Percentiles rank a stretch among this genome's conserved stretches.
These are phyloP conservation scores for Diddensiella transvaalensis DNA, from an alignment of 805 yeast genomes.

Conservation along the genomic window DNA sequence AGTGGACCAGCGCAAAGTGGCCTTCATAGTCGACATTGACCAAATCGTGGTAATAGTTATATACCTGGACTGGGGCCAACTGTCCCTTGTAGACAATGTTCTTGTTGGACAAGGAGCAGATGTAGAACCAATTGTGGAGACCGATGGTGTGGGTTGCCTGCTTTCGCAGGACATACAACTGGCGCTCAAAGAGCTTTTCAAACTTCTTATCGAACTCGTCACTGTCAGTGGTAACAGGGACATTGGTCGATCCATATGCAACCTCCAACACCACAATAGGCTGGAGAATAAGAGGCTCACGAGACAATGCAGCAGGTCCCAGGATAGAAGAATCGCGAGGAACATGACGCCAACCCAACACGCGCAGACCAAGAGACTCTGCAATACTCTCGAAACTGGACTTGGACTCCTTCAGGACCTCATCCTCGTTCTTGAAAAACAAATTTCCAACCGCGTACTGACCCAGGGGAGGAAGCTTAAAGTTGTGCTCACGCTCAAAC, in stretches of 20 bases:
- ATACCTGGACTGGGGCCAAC: constrained; percentile 93
- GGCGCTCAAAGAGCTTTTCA: constrained; percentile 71
- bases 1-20: constrained; percentile 93
- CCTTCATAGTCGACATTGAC: constrained; percentile 89
- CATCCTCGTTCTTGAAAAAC: constrained; percentile 82
- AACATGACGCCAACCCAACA: constrained; percentile 91
- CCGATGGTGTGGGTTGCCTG: constrained; percentile 90
- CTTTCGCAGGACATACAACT: constrained; percentile 80
- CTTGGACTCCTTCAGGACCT: constrained; percentile 65
- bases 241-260: constrained; percentile 40
- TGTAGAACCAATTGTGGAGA: constrained; percentile 94
- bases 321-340: constrained; percentile 92
- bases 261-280: constrained; percentile 79
- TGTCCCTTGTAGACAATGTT: constrained; percentile 97
- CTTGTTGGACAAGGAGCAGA: constrained; percentile 83
- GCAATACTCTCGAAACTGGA: constrained; percentile 82
- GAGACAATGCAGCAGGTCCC: constrained; percentile 90
- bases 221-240: constrained; percentile 32
- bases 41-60: constrained; percentile 89
- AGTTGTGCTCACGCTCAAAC: constrained; percentile 64
- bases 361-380: constrained; percentile 65
- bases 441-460: constrained; percentile 95
- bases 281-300: constrained; percentile 89
- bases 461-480: constrained; percentile 70
- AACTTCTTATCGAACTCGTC: constrained; percentile 55